phyloP scores from a whole-genome alignment of 1,139 yeast genomes.

The Yamadazyma buinensis region DNA sequence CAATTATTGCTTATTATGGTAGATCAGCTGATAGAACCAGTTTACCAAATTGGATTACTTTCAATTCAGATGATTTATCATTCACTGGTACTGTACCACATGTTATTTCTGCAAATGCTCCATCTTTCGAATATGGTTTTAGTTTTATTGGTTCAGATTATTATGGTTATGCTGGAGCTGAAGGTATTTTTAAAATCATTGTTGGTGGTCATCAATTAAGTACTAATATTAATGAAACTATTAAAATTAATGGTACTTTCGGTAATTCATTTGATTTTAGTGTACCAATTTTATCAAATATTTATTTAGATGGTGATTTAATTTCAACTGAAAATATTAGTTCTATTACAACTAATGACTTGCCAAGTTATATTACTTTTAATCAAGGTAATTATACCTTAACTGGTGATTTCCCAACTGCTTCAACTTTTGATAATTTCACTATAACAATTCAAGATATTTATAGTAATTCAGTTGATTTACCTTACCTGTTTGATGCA shows the following conservation, averaged over 20 bases:
- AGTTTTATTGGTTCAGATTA: constrained; percentile 77
- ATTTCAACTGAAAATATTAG: constrained; percentile 54
- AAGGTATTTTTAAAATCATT: constrained; percentile 63
- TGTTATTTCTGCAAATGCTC: constrained; percentile 81
- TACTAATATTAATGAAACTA: constrained; percentile 51
- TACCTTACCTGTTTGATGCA: constrained; percentile 51
- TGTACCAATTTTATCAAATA: constrained; percentile 59
- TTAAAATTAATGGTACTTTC: constrained; percentile 64
- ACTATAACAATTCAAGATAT: constrained; percentile 58
- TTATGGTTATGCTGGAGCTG: constrained; percentile 70
- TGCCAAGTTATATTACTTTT: constrained; percentile 61
- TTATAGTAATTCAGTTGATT: constrained; percentile 59
- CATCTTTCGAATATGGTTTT: constrained; percentile 72
- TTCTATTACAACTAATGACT: constrained; percentile 39
- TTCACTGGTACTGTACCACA: constrained; percentile 88
- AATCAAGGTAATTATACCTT: constrained; percentile 41
- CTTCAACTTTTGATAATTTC: constrained; percentile 42
- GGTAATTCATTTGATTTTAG: constrained; percentile 50
- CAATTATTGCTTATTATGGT: constrained; percentile 75
- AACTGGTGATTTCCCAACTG: constrained; percentile 56
- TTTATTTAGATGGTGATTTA: constrained; percentile 51
- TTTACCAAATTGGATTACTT: constrained; percentile 83
- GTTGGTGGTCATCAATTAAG: constrained; percentile 88
- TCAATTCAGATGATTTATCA: constrained; percentile 57
- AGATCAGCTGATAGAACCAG: constrained; percentile 78